Base-by-base conservation (phyloP, 108 stramenopile species). In the Skeletonema menzelii region DNA sequence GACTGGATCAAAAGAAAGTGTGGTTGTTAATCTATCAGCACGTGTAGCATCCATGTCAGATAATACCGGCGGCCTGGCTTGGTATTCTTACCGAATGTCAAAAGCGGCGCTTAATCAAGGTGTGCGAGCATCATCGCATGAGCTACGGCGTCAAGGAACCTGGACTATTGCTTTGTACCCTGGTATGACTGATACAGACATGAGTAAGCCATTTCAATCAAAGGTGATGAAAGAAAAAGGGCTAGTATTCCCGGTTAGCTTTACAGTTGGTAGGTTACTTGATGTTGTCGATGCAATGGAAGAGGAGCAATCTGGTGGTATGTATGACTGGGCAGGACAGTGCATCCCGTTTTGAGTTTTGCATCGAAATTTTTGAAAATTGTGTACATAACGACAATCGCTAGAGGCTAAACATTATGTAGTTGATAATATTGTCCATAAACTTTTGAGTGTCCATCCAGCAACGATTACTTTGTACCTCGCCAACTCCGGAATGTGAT, bases 61-160 rank as follows among this genome's bases (percentile, higher is more conserved):
- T 61, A 90, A 90, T 72, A 40, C 62, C 2, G 63, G 87, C 2
- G 90, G 90, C 0, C 63, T 79, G 67, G 85, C 86, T 11, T 91
- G 90, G 90, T 87, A 91, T 80, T 76, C 82, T n/a, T 91, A 91
- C 71, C 80, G 90, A 24, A 85, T 86, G 65, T 83, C 84, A 31
- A 91, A 91, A 66, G 86, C 88, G 20, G 88, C 88, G 2, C 65
- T 87, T 19, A 91, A 91, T 64, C 59, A 65, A 60, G 75, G 84
- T 12, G 86, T 85, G 24, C 70, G 83, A 56, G 64, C 83, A 26
- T 47, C 76, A 5, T 75, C 86, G 5, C 79, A 88, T 37, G 90
- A 91, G 56, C 60, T 91, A 66, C 75, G 38, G 10, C 59, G 90
- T 10, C 65, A 75, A 8, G 65, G 85, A 4, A 82, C 79, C 49